A percentile compares a stretch with the other conserved stretches of the same genome.
Evolutionary conservation across 129 eudicot genomes (phyloP).

Genomic region (Chrysanthemum lavandulifolium): DNA sequence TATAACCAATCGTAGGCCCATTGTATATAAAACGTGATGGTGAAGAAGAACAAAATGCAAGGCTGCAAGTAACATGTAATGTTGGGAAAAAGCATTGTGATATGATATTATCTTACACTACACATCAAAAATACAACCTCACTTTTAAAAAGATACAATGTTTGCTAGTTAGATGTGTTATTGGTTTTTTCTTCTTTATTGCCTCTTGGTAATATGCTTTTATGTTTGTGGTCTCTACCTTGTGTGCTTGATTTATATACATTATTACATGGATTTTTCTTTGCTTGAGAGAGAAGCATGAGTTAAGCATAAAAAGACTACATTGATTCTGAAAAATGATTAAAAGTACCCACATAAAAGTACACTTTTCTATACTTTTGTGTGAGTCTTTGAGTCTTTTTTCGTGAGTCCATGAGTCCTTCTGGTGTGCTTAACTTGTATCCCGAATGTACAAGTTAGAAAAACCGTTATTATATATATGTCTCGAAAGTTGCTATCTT

Average conservation of each 20-base stretch:
- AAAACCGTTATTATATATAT: too few relatives aligned
- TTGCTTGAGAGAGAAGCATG: too few relatives aligned
- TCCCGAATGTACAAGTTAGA: too few relatives aligned
- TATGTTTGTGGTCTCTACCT: background rate
- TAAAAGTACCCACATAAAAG: too few relatives aligned
- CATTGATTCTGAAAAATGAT: too few relatives aligned
- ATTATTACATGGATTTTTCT: too few relatives aligned
- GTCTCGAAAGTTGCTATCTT: too few relatives aligned
- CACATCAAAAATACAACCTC: background rate
- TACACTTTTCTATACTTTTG: too few relatives aligned
- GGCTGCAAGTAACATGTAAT: constrained; percentile 23
- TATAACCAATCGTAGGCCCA: constrained; percentile 6
- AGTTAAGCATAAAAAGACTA: too few relatives aligned
- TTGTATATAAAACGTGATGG: background rate
- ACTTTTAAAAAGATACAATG: constrained; percentile 12
- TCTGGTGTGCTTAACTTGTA: too few relatives aligned
- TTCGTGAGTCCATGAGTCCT: too few relatives aligned
- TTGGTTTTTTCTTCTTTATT: constrained; percentile 9
- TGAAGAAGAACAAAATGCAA: constrained; percentile 12
- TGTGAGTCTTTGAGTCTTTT: too few relatives aligned
- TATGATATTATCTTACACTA: constrained; percentile 12
- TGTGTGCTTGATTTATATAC: background rate
- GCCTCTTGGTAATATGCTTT: background rate
- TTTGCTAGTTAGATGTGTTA: constrained; percentile 18
- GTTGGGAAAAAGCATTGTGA: constrained; percentile 26